Evolutionary conservation across 2,329 filamentous ascomycete species (phyloP).

Genomic region (Microsporum ferrugineum): DNA sequence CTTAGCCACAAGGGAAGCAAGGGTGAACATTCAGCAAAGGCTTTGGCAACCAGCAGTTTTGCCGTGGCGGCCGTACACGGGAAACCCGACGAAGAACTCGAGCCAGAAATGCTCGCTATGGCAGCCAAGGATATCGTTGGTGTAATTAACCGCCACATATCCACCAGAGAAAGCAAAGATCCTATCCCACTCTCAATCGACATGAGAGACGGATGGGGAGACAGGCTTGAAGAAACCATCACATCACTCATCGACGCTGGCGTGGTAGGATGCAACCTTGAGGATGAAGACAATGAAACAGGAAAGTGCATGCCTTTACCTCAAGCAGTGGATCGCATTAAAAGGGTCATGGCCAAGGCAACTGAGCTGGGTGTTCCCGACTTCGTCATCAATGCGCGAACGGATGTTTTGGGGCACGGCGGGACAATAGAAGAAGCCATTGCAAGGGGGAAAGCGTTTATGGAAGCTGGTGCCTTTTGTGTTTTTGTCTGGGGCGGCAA

Average conservation of each 20-base stretch:
- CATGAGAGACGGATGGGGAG: constrained; percentile 46
- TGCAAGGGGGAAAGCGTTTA: constrained; percentile 40
- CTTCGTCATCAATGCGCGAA: constrained; percentile 45
- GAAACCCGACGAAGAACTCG: constrained; percentile 38
- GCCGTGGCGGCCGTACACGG: constrained; percentile 36
- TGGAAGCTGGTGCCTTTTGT: constrained; percentile 44
- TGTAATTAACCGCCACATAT: constrained; percentile 23
- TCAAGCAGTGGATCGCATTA: constrained; percentile 38
- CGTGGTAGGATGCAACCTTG: constrained; percentile 45
- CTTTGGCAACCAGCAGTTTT: constrained; percentile 37
- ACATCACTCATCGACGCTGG: constrained; percentile 35
- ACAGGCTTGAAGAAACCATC: constrained; percentile 35
- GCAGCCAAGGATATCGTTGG: constrained; percentile 35
- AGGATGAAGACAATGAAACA: constrained; percentile 36
- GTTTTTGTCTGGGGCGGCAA: constrained; percentile 46
- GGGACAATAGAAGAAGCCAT: constrained; percentile 36
- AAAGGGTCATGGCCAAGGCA: constrained; percentile 34
- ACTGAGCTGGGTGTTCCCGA: constrained; percentile 36
- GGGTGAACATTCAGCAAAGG: constrained; percentile 24
- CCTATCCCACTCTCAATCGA: constrained; percentile 41
- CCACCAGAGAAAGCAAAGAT: neutral
- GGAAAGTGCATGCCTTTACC: constrained; percentile 27
- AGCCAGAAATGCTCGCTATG: constrained; percentile 39
- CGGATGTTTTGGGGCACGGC: constrained; percentile 38
- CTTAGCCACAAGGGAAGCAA: constrained; percentile 18